Conservation (phyloP, 352 stramenopile genomes). For the Pythium pyrilobum region DNA sequence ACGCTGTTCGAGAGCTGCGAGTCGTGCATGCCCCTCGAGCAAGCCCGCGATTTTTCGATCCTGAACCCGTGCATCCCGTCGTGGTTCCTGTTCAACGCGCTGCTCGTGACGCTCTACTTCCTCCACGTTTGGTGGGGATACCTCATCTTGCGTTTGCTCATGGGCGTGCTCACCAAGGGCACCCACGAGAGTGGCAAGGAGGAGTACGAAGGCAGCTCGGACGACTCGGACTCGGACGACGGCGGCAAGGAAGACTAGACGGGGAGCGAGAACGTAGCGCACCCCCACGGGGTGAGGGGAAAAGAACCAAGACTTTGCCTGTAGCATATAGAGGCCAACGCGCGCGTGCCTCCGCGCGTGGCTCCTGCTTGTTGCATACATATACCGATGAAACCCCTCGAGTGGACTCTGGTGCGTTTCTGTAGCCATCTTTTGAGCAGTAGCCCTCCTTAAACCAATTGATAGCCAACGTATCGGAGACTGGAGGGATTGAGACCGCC, state of each 20-base stretch:
- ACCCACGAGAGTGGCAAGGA: constrained; percentile 76
- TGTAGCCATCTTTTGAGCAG: background rate
- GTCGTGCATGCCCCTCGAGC: constrained; percentile 61
- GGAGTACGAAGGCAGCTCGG: constrained; percentile 81
- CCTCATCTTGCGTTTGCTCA: constrained; percentile 62
- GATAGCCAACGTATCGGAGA: background rate
- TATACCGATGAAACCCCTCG: too few species aligned
- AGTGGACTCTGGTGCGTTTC: background rate
- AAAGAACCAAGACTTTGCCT: background rate
- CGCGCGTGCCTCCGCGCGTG: background rate
- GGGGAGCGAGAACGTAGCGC: background rate
- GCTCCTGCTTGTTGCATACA: too few species aligned
- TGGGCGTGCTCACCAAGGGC: constrained; percentile 68
- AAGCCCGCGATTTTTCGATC: constrained; percentile 66
- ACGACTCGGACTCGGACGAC: constrained; percentile 63
- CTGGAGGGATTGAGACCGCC: background rate
- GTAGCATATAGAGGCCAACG: constrained; percentile 4
- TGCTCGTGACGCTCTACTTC: constrained; percentile 67
- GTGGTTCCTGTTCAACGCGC: constrained; percentile 79
- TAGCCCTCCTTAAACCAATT: constrained; percentile 2
- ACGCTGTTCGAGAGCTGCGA: constrained; percentile 68
- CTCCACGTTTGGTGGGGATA: constrained; percentile 85
- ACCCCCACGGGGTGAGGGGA: background rate
- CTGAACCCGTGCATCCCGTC: constrained; percentile 69
- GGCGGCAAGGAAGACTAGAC: constrained; percentile 27